A percentile compares a stretch with the other conserved stretches of the same genome.
phyloP scores from a whole-genome alignment of 164 flowering plant species.

The Sextonia rubra region DNA sequence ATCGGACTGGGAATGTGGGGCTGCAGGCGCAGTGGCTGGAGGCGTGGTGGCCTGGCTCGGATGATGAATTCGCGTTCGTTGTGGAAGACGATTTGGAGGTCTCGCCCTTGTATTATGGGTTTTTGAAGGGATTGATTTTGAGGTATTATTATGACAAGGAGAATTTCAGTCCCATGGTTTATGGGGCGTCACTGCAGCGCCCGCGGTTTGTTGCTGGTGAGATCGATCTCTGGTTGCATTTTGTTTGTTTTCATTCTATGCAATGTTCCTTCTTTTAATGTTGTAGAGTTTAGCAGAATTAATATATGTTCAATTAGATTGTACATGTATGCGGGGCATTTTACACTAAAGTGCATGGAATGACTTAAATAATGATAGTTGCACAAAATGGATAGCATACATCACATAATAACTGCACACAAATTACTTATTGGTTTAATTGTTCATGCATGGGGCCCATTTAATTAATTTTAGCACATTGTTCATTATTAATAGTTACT shows the following conservation, averaged over 20 bases:
- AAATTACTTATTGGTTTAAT: no score
- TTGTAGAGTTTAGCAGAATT: no score
- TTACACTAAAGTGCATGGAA: no score
- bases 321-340: no score
- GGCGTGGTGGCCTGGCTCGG: slow-evolving; percentile 92
- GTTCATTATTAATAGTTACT: no score
- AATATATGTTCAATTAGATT: no score
- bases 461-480: no score
- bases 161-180: slow-evolving; percentile 65
- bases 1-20: slow-evolving; percentile 74
- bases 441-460: no score
- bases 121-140: slow-evolving; percentile 49
- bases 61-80: slow-evolving; percentile 83
- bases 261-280: no score
- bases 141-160: slow-evolving; percentile 65
- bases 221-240: slow-evolving; percentile 4
- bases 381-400: no score
- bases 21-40: slow-evolving; percentile 98
- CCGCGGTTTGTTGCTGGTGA: slow-evolving; percentile 97
- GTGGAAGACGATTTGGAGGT: slow-evolving; percentile 97
- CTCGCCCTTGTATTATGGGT: slow-evolving; percentile 71
- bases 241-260: neutral
- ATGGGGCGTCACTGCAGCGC: slow-evolving; percentile 86
- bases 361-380: no score
- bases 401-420: no score